Conservation (phyloP, 306 rosid genomes). For the Cucurbita maxima region DNA sequence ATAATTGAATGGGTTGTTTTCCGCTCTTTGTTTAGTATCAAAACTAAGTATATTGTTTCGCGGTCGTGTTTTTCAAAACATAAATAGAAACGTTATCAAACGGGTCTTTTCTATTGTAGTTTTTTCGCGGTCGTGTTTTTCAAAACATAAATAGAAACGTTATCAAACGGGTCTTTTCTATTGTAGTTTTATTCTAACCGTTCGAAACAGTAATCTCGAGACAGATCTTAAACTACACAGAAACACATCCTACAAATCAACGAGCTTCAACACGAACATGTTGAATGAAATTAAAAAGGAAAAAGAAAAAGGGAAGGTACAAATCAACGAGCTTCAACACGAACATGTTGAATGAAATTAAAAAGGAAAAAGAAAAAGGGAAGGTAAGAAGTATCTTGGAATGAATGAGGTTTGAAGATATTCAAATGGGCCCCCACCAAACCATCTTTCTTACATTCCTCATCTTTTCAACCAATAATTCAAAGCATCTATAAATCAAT, state of each 20-base stretch:
- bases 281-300: background rate
- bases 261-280: background rate
- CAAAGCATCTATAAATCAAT: slow-evolving; percentile 5
- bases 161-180: background rate
- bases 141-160: too few species aligned
- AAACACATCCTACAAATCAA: background rate
- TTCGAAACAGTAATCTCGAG: background rate
- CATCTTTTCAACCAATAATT: slow-evolving; percentile 1
- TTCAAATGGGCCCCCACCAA: background rate
- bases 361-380: background rate
- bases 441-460: background rate
- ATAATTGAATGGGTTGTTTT: too few species aligned
- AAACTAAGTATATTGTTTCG: too few species aligned
- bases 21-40: too few species aligned
- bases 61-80: too few species aligned
- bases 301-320: background rate
- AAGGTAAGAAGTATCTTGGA: background rate
- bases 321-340: background rate
- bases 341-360: background rate
- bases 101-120: too few species aligned
- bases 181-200: background rate
- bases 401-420: background rate
- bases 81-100: too few species aligned
- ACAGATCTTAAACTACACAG: background rate
- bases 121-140: too few species aligned